Evolutionary conservation across 2,329 filamentous ascomycete genomes (phyloP).

Genomic region (Alternaria brassicicola): DNA sequence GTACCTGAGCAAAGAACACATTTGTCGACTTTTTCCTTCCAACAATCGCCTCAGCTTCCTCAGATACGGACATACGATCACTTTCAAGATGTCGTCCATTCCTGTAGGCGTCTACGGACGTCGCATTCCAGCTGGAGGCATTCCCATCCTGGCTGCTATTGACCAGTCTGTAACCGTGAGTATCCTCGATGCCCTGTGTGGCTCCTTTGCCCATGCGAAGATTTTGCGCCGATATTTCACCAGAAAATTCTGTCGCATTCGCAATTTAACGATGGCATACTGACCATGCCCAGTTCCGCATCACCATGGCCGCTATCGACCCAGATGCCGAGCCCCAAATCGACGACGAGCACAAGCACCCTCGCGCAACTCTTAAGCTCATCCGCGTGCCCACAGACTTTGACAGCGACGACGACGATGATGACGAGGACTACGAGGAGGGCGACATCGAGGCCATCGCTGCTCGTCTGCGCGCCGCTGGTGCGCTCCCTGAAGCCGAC

Average conservation of each 20-base stretch:
- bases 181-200: conserved; percentile 29
- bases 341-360: conserved; percentile 53
- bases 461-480: conserved; percentile 43
- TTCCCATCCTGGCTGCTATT: conserved; percentile 75
- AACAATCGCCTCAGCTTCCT: conserved; percentile 3
- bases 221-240: background rate
- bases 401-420: conserved; percentile 64
- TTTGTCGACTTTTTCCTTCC: background rate
- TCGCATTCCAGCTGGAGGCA: conserved; percentile 83
- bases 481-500: conserved; percentile 45
- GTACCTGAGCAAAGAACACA: conserved; percentile 10
- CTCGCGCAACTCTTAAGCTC: conserved; percentile 88
- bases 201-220: background rate
- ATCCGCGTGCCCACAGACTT: conserved; percentile 72
- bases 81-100: conserved; percentile 44
- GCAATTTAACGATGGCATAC: conserved; percentile 4
- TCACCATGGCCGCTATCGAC: conserved; percentile 98
- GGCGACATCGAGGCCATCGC: conserved; percentile 52
- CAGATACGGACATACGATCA: conserved; percentile 10
- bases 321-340: conserved; percentile 70
- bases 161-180: conserved; percentile 85
- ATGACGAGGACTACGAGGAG: conserved; percentile 56
- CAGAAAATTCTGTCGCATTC: conserved; percentile 9
- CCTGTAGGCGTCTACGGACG: conserved; percentile 89
- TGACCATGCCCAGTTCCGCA: conserved; percentile 72